phyloP scores from a whole-genome alignment of 2,329 filamentous ascomycete species.

The Plectosphaerella plurivora region DNA sequence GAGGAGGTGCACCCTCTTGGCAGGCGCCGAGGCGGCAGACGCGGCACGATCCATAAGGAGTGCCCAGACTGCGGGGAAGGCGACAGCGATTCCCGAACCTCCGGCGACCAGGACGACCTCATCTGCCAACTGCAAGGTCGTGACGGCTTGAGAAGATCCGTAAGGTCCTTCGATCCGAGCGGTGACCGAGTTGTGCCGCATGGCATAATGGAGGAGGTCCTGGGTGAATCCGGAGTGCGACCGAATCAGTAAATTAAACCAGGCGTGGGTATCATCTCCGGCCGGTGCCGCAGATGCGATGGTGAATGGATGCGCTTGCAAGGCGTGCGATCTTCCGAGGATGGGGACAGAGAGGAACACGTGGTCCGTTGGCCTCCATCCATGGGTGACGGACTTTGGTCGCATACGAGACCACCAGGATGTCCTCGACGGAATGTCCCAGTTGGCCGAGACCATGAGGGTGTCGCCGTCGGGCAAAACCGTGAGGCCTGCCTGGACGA shows the following conservation, averaged over 20 bases:
- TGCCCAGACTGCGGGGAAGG: slow-evolving; percentile 56
- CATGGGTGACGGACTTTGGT: slow-evolving; percentile 31
- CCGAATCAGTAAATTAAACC: slow-evolving; percentile 55
- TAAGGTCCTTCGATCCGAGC: slow-evolving; percentile 63
- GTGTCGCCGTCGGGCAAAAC: slow-evolving; percentile 55
- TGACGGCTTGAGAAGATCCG: slow-evolving; percentile 51
- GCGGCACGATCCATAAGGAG: slow-evolving; percentile 25
- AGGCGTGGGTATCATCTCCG: slow-evolving; percentile 33
- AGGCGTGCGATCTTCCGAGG: slow-evolving; percentile 43
- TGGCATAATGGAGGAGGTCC: slow-evolving; percentile 48
- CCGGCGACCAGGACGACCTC: slow-evolving; percentile 55
- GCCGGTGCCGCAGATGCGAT: slow-evolving; percentile 54
- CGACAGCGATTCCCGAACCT: slow-evolving; percentile 61
- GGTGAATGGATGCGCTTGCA: slow-evolving; percentile 64
- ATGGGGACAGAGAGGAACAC: slow-evolving; percentile 57
- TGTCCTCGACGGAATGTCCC: slow-evolving; percentile 21
- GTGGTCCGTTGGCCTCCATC: slow-evolving; percentile 60
- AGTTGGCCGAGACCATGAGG: slow-evolving; percentile 36
- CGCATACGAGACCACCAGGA: slow-evolving; percentile 9
- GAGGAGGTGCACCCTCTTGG: slow-evolving; percentile 41
- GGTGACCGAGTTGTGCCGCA: slow-evolving; percentile 31
- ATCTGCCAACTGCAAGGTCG: slow-evolving; percentile 43
- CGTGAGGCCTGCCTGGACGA: slow-evolving; percentile 41
- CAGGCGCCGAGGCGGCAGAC: not conserved
- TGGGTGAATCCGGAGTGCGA: slow-evolving; percentile 56